Evolutionary conservation across 129 eudicot species (phyloP).

Genomic region (Glebionis coronaria): DNA sequence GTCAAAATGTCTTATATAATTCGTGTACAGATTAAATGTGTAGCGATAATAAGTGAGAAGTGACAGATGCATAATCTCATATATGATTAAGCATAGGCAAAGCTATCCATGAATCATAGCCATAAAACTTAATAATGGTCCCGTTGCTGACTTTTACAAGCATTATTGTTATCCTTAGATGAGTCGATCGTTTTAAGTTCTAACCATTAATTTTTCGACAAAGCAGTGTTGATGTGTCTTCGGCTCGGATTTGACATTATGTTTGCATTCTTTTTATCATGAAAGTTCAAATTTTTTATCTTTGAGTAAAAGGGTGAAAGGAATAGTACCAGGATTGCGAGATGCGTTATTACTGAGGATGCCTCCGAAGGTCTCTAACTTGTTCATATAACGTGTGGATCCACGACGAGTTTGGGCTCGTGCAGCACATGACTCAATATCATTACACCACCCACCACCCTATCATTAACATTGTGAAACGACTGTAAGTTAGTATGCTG

Average conservation of each 20-base stretch:
- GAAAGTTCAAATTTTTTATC: background rate
- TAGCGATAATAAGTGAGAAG: background rate
- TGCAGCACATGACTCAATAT: constrained; percentile 64
- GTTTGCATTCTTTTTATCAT: background rate
- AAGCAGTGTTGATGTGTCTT: background rate
- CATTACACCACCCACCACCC: constrained; percentile 99
- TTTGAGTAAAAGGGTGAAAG: background rate
- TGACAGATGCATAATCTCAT: background rate
- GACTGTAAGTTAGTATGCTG: constrained; percentile 13
- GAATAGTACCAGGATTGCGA: constrained; percentile 66
- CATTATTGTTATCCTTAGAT: constrained; percentile 6
- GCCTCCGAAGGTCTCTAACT: constrained; percentile 62
- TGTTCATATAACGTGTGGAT: constrained; percentile 75
- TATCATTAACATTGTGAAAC: constrained; percentile 24
- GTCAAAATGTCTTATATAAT: no score
- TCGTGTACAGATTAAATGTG: no score
- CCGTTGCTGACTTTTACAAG: background rate
- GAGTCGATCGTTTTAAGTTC: no score
- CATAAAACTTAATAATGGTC: background rate
- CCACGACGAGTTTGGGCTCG: constrained; percentile 84
- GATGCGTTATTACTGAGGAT: constrained; percentile 80
- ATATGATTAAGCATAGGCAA: background rate
- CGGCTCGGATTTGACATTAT: background rate
- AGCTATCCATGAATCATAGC: background rate
- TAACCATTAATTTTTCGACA: background rate